These are phyloP conservation scores for Polychytrium aggregatum DNA, from an alignment of 192 early-diverging fungal species.

Conservation along the genomic window DNA sequence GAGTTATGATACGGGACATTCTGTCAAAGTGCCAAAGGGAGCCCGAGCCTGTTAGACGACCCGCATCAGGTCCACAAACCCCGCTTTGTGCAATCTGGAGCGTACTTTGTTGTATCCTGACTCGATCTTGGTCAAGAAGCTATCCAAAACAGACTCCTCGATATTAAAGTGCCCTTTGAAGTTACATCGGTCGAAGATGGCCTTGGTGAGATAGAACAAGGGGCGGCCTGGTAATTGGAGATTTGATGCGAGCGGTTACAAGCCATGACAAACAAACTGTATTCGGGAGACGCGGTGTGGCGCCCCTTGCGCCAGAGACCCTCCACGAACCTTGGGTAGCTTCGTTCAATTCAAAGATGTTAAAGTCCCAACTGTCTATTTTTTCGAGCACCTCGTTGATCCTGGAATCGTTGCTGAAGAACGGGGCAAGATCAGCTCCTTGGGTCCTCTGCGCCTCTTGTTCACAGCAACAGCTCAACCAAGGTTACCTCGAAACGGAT, in stretches of 20 bases:
- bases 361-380: conserved; percentile 26
- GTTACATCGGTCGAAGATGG: conserved; percentile 10
- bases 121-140: conserved; percentile 22
- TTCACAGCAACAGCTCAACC: too few species aligned
- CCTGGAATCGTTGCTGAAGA: conserved; percentile 2
- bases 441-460: too few species aligned
- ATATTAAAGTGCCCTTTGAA: conserved; percentile 16
- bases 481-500: too few species aligned
- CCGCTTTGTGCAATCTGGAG: too few species aligned
- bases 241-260: background rate
- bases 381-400: conserved; percentile 14
- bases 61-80: too few species aligned
- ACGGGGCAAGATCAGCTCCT: too few species aligned
- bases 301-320: too few species aligned
- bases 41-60: too few species aligned
- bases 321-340: conserved; percentile 8
- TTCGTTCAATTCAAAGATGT: conserved; percentile 32
- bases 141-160: conserved; percentile 11
- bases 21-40: conserved; percentile 11
- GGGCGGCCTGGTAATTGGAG: conserved; percentile 16
- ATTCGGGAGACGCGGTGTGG: too few species aligned
- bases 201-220: conserved; percentile 14
- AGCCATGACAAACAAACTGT: too few species aligned
- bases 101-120: too few species aligned
- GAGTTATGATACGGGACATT: conserved; percentile 38